phyloP scores from a whole-genome alignment of 2,329 filamentous ascomycete species.

The Cladophialophora immunda region DNA sequence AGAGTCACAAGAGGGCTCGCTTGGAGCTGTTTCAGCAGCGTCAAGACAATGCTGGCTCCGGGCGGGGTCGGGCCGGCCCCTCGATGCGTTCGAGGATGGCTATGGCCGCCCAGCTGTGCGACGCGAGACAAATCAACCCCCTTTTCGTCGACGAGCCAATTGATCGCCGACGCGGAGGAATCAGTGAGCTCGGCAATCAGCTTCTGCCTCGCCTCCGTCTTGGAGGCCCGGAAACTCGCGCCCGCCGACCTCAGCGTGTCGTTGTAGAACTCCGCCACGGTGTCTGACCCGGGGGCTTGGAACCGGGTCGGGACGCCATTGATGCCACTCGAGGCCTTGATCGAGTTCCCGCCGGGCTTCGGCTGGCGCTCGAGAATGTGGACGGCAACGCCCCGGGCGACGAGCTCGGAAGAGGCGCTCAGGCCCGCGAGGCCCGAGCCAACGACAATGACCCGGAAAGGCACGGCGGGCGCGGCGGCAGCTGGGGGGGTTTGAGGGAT shows the following conservation, averaged over 20 bases:
- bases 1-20: constrained; percentile 61
- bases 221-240: constrained; percentile 31
- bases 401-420: constrained; percentile 65
- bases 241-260: constrained; percentile 69
- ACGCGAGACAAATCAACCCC: constrained; percentile 68
- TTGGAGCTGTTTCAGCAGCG: constrained; percentile 62
- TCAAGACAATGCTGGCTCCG: constrained; percentile 66
- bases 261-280: constrained; percentile 55
- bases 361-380: constrained; percentile 66
- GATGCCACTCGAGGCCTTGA: constrained; percentile 73
- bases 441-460: constrained; percentile 63
- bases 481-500: not conserved
- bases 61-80: constrained; percentile 65
- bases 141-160: constrained; percentile 66
- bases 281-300: constrained; percentile 50
- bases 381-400: constrained; percentile 62
- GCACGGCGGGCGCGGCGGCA: not conserved
- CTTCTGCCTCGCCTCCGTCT: constrained; percentile 33
- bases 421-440: constrained; percentile 72
- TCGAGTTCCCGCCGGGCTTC: constrained; percentile 71
- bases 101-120: constrained; percentile 68
- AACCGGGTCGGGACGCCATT: constrained; percentile 69
- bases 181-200: constrained; percentile 57
- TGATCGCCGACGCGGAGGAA: constrained; percentile 59
- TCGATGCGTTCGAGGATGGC: constrained; percentile 64